Conservation (phyloP, 345 rosid species). For the Populus ilicifolia region DNA sequence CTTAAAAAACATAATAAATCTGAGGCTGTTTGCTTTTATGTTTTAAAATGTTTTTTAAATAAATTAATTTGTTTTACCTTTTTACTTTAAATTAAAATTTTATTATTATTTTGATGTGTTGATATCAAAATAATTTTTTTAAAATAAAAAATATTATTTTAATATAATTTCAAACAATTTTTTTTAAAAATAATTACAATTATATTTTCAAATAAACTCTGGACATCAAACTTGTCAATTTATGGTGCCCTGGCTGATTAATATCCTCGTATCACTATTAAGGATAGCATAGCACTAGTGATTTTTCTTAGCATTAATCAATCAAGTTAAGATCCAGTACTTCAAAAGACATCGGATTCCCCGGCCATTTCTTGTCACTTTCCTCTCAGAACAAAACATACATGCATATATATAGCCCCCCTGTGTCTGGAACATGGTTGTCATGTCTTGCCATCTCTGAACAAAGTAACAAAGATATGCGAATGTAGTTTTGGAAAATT, state of each 20-base stretch:
- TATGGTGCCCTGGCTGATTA: neutral
- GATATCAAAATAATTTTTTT: no score
- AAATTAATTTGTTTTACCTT: no score
- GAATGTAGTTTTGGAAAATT: neutral
- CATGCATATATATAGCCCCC: neutral
- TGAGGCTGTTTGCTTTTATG: no score
- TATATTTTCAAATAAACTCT: rapidly evolving
- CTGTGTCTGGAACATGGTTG: neutral
- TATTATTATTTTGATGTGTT: no score
- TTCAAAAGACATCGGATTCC: neutral
- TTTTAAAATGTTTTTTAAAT: no score
- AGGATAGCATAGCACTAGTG: no score
- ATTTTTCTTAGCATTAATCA: no score
- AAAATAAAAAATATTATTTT: no score
- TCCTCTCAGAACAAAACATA: neutral
- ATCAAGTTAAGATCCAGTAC: neutral
- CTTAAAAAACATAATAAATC: no score
- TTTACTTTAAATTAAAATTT: no score
- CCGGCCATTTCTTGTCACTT: neutral
- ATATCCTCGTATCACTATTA: no score
- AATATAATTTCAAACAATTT: rapidly evolving
- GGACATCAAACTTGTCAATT: neutral
- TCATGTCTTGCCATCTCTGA: neutral
- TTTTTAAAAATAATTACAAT: no score
- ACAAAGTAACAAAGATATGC: neutral